Evolutionary conservation across 208 protist genomes (phyloP), one percentile per base, ranked within the genome.

Genomic region (Crithidia thermophila): DNA sequence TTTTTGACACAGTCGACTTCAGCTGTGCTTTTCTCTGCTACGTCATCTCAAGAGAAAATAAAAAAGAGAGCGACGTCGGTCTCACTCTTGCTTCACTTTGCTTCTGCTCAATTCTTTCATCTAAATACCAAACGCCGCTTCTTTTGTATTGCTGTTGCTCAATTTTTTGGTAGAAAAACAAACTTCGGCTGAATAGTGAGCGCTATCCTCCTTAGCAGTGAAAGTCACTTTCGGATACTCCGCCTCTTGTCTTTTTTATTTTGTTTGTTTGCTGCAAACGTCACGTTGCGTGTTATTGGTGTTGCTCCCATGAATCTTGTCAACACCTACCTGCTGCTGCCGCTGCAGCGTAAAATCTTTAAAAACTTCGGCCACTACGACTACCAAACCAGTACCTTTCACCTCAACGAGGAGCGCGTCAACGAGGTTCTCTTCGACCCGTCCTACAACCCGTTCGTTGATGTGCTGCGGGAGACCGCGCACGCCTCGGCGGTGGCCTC

Each of bases 341-440:
- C 78, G 10, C 43, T 84, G 58, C 78, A 84, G 64, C 62, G 62
- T 0, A 79, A 81, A 34, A 58, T 79, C 13, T 84, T 84, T 56
- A 63, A 77, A n/a, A 81, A 84, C 60, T 79, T 79, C 30, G 78
- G 67, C 21, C 61, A 81, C 50, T 84, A 84, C 34, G 70, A 84
- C 49, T 71, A 75, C 46, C 51, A 59, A 9, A 76, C 61, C 13
- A 53, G 62, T 33, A 77, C 74, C 3, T 79, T 84, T n/a, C 46
- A 71, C 37, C 47, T 84, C 9, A 79, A 84, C 52, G 72, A 65
- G 46, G 69, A 56, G 36, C 64, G 63, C 5, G 64, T 84, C 21
- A 84, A 84, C 20, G 64, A 71, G 34, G 56, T 80, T 3, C 56
- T 84, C 37, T 67, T 67, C 45, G 68, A 68, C 42, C 61, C 72